Evolutionary conservation across 2,329 filamentous ascomycete genomes (phyloP).

Genomic region (Beauveria pseudobassiana): DNA sequence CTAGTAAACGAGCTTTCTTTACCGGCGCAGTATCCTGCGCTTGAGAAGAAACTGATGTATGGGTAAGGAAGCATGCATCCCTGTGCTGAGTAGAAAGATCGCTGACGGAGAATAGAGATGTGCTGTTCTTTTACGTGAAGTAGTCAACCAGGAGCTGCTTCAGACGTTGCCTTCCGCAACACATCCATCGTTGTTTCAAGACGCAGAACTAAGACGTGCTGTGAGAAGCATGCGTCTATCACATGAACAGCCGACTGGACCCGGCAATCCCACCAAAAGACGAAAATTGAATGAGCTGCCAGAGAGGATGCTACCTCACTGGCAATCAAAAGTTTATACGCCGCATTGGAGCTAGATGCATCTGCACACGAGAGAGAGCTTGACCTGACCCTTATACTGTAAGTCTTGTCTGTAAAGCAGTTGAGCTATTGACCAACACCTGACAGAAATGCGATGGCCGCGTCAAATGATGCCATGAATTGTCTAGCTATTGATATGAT

Average conservation of each 20-base stretch:
- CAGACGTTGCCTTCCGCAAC: background rate
- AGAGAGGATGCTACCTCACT: background rate
- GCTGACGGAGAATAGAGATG: conserved; percentile 7
- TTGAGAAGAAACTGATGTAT: conserved; percentile 32
- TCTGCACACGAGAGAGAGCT: background rate
- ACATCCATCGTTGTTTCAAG: conserved; percentile 14
- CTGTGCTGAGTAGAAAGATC: background rate
- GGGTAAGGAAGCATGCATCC: conserved; percentile 25
- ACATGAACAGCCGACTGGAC: conserved; percentile 13
- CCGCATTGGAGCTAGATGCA: background rate
- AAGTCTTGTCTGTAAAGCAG: background rate
- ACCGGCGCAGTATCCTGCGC: conserved; percentile 22
- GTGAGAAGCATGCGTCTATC: conserved; percentile 23
- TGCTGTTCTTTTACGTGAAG: conserved; percentile 3
- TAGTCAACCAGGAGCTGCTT: background rate
- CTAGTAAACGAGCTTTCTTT: conserved; percentile 34
- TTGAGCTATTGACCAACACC: background rate
- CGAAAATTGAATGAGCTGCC: background rate
- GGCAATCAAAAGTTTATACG: background rate
- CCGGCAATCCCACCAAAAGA: background rate
- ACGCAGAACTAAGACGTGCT: conserved; percentile 20
- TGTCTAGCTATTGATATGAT: conserved; percentile 9
- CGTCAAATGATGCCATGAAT: background rate
- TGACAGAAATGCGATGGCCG: background rate
- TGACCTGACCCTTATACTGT: background rate